These are phyloP conservation scores for Pythium oligandrum DNA, from an alignment of 352 stramenopile genomes.

Conservation along the genomic window DNA sequence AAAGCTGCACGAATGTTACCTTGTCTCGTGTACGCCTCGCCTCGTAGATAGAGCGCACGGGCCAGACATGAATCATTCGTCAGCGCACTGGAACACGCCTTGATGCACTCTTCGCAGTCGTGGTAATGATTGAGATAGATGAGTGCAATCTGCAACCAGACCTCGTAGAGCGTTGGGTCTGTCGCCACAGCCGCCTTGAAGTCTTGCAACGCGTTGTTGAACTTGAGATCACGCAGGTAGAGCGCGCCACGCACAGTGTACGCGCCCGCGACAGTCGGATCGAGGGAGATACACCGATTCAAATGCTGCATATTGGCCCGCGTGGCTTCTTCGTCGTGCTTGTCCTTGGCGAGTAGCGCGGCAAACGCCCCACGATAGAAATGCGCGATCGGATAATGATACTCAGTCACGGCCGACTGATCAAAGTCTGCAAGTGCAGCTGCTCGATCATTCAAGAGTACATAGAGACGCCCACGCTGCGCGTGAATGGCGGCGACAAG, in stretches of 20 bases:
- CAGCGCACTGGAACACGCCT: conserved; percentile 56
- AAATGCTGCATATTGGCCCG: conserved; percentile 51
- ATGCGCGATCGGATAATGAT: conserved; percentile 73
- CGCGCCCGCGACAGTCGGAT: conserved; percentile 68
- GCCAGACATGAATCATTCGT: conserved; percentile 58
- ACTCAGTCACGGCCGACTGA: conserved; percentile 68
- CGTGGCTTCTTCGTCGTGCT: conserved; percentile 23
- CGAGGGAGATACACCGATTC: conserved; percentile 53
- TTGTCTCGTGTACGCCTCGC: conserved; percentile 57
- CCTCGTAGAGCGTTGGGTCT: conserved; percentile 67
- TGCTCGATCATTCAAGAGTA: conserved; percentile 45
- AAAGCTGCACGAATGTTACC: conserved; percentile 49
- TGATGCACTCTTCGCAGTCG: conserved; percentile 60
- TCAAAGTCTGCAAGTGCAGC: conserved; percentile 60
- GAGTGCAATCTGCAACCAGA: conserved; percentile 78
- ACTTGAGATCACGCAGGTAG: conserved; percentile 63
- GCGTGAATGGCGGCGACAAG: conserved; percentile 54
- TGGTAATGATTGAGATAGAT: conserved; percentile 82
- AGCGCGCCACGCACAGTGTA: conserved; percentile 71
- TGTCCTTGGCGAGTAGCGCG: conserved; percentile 31
- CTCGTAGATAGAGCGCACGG: conserved; percentile 60
- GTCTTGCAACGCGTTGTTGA: conserved; percentile 72
- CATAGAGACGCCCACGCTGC: conserved; percentile 58
- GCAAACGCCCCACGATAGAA: conserved; percentile 74
- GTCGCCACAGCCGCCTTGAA: conserved; percentile 74